phyloP scores from a whole-genome alignment of 495 filamentous ascomycete genomes.

The Cladorrhinum samala region DNA sequence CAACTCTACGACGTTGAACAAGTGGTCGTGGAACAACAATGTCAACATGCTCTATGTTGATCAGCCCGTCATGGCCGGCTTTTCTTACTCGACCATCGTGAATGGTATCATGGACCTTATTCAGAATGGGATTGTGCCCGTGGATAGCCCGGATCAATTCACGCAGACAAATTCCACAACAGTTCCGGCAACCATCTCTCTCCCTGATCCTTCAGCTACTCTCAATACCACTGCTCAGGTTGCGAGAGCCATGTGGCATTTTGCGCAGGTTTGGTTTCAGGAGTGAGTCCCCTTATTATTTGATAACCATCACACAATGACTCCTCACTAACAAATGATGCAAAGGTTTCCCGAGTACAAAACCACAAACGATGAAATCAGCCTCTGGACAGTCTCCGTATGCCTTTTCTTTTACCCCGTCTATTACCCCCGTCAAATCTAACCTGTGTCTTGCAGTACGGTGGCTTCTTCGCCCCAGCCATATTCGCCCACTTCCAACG shows the following conservation, averaged over 20 bases:
- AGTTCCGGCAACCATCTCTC: conserved; percentile 47
- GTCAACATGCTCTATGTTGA: conserved; percentile 42
- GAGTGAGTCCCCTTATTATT: conserved; percentile 43
- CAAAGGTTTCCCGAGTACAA: conserved; percentile 13
- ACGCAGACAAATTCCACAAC: conserved; percentile 15
- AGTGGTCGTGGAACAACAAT: conserved; percentile 58
- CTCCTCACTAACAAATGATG: background rate
- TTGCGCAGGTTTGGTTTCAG: conserved; percentile 63
- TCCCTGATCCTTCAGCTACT: conserved; percentile 42
- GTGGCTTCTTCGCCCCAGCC: conserved; percentile 46
- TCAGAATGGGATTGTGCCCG: background rate
- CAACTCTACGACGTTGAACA: conserved; percentile 5
- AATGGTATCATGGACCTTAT: background rate
- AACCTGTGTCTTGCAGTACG: conserved; percentile 15
- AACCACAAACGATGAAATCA: conserved; percentile 10
- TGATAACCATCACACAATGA: background rate
- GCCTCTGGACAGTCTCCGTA: conserved; percentile 42
- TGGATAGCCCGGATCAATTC: conserved; percentile 18
- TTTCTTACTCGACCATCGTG: conserved; percentile 4
- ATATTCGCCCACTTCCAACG: conserved; percentile 1
- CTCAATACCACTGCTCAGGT: conserved; percentile 59
- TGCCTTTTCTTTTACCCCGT: conserved; percentile 52
- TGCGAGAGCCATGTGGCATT: conserved; percentile 58
- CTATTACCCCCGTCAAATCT: conserved; percentile 30
- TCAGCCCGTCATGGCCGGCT: conserved; percentile 47